Base-by-base conservation (phyloP, 1,284 basidiomycete species). In the Rhodotorula sp. region DNA sequence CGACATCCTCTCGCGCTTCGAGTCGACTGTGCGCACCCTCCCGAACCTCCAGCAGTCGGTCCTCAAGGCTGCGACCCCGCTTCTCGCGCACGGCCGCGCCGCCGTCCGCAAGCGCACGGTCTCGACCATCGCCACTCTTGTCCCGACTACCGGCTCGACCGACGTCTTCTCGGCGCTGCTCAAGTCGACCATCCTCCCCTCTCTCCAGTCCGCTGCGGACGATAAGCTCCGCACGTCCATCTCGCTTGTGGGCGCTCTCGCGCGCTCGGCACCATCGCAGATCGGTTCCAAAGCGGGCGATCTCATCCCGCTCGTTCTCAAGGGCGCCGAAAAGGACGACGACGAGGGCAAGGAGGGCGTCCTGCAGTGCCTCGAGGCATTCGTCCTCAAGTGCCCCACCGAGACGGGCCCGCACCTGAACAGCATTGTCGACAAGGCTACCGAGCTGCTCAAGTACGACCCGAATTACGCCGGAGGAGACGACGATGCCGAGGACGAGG, bases 51-150 rank as follows among this genome's bases (percentile, higher is more conserved):
- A 86, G 69, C 78, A 78, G 21, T 79, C 88, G 23, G 90, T 92
- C 5, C 84, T 97, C 19, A 81, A 85, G 19, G 87, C 90, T 23
- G 87, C 97, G 59, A 87, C 89, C 0, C 89, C 90, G 50, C 86
- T 96, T 44, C 86, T 97, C 42, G 85, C 85, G 14, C 89, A 92
- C 79, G 78, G 88, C 14, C 89, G 93, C 12, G 86, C 91, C 14
- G 91, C 93, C 0, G 91, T 97, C 57, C 88, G 93, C 65, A 97
- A 97, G 83, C 90, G 93, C 66, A 89, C 91, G 4, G 94, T 97
- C 68, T 86, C 89, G 41, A 92, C 93, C 0, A 83, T 98, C 56
- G 70, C 74, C 21, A 64, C 57, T 48, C 55, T 76, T 61, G 54
- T 69, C 61, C 59, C 68, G 8, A 62, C 67, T 44, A 54, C 74